Conservation (phyloP, 441 rosid species). For the Dalechampia spathulata region DNA sequence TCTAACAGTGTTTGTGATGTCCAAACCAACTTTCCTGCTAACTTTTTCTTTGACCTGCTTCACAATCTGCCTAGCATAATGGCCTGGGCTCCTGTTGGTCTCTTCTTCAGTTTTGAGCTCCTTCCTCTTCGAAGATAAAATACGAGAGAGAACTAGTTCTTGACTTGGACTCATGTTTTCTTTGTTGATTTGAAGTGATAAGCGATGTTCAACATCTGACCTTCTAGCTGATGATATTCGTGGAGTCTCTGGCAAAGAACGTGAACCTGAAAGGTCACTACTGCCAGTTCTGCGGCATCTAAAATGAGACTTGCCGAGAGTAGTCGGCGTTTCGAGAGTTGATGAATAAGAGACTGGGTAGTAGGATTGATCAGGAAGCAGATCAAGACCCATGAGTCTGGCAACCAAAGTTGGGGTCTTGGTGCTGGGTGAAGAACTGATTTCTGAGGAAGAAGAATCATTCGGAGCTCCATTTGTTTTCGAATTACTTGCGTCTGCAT, state of each 20-base stretch:
- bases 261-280: slow-evolving; percentile 33
- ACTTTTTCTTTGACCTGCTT: slow-evolving; percentile 67
- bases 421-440: slow-evolving; percentile 55
- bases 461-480: too few species aligned
- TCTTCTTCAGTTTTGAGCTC: slow-evolving; percentile 44
- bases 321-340: slow-evolving; percentile 24
- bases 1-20: slow-evolving; percentile 59
- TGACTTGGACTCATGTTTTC: slow-evolving; percentile 41
- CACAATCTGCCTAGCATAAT: slow-evolving; percentile 53
- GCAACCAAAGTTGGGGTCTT: slow-evolving; percentile 87
- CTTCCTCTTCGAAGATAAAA: slow-evolving; percentile 31
- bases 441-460: slow-evolving; percentile 43
- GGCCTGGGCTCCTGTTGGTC: slow-evolving; percentile 40
- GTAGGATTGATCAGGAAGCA: slow-evolving; percentile 48
- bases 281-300: slow-evolving; percentile 21
- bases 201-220: slow-evolving; percentile 68
- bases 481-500: too few species aligned
- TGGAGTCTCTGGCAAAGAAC: slow-evolving; percentile 81
- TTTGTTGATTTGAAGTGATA: slow-evolving; percentile 73
- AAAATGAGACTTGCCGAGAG: slow-evolving; percentile 21
- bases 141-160: slow-evolving; percentile 35
- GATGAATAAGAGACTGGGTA: slow-evolving; percentile 29
- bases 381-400: slow-evolving; percentile 92
- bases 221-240: slow-evolving; percentile 61
- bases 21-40: slow-evolving; percentile 49